Percentiles rank a stretch among this genome's conserved stretches.
Conservation (phyloP, 768 basidiomycete genomes). For the Tricholoma hemisulphureum region DNA sequence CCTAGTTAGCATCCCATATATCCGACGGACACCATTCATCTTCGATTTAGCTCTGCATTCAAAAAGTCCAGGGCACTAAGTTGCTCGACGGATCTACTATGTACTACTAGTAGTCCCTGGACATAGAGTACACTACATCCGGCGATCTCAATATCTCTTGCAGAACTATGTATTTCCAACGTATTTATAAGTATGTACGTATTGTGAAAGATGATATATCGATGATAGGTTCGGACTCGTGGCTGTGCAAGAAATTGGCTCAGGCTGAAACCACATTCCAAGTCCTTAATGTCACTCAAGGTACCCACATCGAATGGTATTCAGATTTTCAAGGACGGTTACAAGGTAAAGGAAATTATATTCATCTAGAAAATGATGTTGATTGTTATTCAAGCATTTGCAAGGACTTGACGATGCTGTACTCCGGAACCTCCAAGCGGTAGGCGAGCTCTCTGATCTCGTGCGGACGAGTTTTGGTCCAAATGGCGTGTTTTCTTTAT, state of each 20-base stretch:
- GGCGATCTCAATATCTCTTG: too few species aligned
- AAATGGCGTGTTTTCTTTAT: slow-evolving; percentile 63
- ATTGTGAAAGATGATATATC: too few species aligned
- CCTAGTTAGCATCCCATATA: too few species aligned
- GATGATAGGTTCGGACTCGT: too few species aligned
- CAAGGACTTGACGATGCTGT: slow-evolving; percentile 97
- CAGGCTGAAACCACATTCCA: slow-evolving; percentile 2
- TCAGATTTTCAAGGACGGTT: slow-evolving; percentile 96
- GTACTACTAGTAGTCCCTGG: too few species aligned
- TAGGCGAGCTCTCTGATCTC: slow-evolving; percentile 91
- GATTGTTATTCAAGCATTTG: slow-evolving; percentile 50
- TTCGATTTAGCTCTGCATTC: too few species aligned
- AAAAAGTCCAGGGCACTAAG: too few species aligned
- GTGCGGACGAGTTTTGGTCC: slow-evolving; percentile 96
- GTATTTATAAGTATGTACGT: too few species aligned
- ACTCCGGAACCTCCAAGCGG: slow-evolving; percentile 92
- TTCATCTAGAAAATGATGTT: background rate
- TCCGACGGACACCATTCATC: too few species aligned
- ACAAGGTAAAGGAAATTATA: slow-evolving; percentile 63
- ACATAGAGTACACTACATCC: too few species aligned
- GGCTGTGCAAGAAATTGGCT: slow-evolving; percentile 25
- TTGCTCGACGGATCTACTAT: too few species aligned
- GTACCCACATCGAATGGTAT: slow-evolving; percentile 86
- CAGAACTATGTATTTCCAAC: too few species aligned
- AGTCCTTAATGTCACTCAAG: slow-evolving; percentile 76